phyloP scores from a whole-genome alignment of 371 early-diverging fungal species.

The Blakeslea trispora region DNA sequence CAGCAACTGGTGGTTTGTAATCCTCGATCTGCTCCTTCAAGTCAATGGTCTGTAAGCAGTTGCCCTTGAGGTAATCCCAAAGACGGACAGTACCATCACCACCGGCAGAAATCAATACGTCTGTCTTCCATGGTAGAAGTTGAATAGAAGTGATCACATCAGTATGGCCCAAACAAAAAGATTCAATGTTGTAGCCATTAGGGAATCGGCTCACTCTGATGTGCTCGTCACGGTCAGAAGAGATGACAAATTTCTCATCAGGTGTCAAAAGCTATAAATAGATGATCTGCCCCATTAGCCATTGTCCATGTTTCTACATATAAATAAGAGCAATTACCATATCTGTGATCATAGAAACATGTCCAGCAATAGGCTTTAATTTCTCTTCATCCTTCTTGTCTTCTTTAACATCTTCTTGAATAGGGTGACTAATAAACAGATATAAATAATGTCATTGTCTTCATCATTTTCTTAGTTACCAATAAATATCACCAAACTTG shows the following conservation, averaged over 20 bases:
- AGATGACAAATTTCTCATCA: constrained; percentile 72
- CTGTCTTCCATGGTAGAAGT: constrained; percentile 50
- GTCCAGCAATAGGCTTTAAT: constrained; percentile 79
- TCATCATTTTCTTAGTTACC: constrained; percentile 40
- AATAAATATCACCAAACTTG: constrained; percentile 94
- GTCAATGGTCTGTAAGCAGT: constrained; percentile 42
- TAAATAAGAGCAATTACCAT: constrained; percentile 63
- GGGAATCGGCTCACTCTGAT: constrained; percentile 90
- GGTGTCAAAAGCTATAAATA: constrained; percentile 45
- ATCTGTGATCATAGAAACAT: constrained; percentile 92
- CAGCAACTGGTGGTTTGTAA: constrained; percentile 42
- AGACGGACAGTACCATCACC: constrained; percentile 83
- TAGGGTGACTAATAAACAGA: constrained; percentile 36
- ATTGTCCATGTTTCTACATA: no score
- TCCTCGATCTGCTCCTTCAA: constrained; percentile 47
- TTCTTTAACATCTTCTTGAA: constrained; percentile 27
- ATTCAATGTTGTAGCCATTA: constrained; percentile 83
- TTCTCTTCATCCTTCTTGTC: constrained; percentile 30
- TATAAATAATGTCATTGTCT: constrained; percentile 1
- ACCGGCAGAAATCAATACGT: constrained; percentile 77
- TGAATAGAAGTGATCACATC: constrained; percentile 71
- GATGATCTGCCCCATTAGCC: no score
- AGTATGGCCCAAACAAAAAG: constrained; percentile 91
- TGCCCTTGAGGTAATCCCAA: constrained; percentile 71
- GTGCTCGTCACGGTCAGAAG: constrained; percentile 96